Evolutionary conservation across 75 land plant genomes (phyloP), one percentile per base, ranked within the genome.

Genomic region (Pinus albicaulis): DNA sequence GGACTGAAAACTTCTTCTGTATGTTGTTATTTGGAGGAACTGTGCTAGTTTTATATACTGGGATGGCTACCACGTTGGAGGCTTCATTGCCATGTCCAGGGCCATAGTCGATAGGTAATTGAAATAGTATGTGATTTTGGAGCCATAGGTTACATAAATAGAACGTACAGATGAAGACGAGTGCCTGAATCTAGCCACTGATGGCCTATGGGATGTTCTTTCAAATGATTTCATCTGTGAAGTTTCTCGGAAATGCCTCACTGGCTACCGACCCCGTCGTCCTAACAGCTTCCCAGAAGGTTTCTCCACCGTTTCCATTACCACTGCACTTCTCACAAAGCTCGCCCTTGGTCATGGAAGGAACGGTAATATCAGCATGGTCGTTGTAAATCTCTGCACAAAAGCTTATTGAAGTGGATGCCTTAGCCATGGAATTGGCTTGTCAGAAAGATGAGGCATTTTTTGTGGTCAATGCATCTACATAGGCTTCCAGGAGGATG

Each of bases 81-180:
- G 92, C 16, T 88, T 90, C 34, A 88, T 92, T 68, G 88, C 92
- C 12, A 86, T 90, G 90, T 92, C 94, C 64, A 87, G 94, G 82
- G 86, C 94, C 23, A 89, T 92, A 72, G 75, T 74, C 5, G 57
- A 78, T 41, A 26, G n/a, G 4, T 60, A n/a, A 48, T 56, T 81
- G 19, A 71, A 81, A 34, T 75, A 63, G 13, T 81, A 17, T 36
- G 59, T 81, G 5, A 81, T 71, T 5, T 52, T 75, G 13, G 59
- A 77, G 11, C 83, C 83, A 10, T 80, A 81, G 28, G 83, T 81
- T 7, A 81, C 79, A 22, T 68, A 15, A 57, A 71, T 53, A 12
- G 12, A n/a, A 7, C 57, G 83, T 22, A 70, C 55, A 3, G 75
- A 75, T 2, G 78, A 77, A 17, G 83, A 81, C 56, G 83, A 81